Conservation (phyloP, 2,329 filamentous ascomycete genomes). For the Claviceps pazoutovae region DNA sequence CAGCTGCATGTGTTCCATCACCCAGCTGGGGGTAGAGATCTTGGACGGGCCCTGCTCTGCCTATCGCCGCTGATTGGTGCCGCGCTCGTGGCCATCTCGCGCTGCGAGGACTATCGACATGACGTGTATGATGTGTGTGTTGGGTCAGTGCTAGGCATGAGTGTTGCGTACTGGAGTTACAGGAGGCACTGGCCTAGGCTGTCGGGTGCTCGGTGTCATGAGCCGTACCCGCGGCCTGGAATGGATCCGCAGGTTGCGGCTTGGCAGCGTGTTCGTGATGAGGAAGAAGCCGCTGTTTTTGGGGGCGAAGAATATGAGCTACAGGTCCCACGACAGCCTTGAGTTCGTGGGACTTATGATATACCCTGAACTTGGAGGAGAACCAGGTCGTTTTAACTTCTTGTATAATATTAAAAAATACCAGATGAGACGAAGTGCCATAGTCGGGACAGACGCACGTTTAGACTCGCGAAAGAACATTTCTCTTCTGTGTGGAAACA, state of each 20-base stretch:
- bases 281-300: conserved; percentile 33
- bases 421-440: background rate
- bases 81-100: conserved; percentile 52
- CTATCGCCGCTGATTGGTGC: conserved; percentile 47
- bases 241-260: conserved; percentile 16
- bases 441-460: background rate
- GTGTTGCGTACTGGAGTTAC: conserved; percentile 52
- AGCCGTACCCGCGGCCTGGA: conserved; percentile 40
- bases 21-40: conserved; percentile 30
- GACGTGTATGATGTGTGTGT: conserved; percentile 56
- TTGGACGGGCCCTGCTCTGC: conserved; percentile 43
- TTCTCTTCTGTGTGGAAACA: background rate
- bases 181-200: conserved; percentile 48
- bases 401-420: background rate
- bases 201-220: conserved; percentile 36
- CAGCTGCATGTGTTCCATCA: conserved; percentile 45
- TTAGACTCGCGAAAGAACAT: background rate
- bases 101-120: conserved; percentile 57
- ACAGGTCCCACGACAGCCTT: conserved; percentile 7
- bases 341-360: background rate
- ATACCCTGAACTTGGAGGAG: no score
- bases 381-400: background rate
- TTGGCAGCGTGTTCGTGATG: conserved; percentile 36
- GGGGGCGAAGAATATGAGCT: conserved; percentile 18
- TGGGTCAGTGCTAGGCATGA: conserved; percentile 45